Conservation (phyloP, 1,284 basidiomycete genomes). For the Meripilus lineatus region DNA sequence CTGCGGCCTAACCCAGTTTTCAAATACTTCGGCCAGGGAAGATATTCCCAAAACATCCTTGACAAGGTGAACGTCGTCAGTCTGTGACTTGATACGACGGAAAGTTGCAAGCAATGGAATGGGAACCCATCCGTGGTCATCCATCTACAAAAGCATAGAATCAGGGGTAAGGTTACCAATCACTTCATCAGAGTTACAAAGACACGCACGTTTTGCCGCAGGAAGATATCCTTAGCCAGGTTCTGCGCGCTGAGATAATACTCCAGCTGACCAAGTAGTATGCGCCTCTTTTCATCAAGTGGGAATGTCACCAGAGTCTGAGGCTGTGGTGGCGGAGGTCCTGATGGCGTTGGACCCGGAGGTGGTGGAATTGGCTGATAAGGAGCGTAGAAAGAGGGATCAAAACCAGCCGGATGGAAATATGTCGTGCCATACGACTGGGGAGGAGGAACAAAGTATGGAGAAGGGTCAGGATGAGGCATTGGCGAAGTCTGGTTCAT, state of each 20-base stretch:
- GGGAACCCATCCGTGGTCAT: conserved; percentile 82
- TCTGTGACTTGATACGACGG: conserved; percentile 75
- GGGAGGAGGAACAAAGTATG: conserved; percentile 15
- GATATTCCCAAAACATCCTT: conserved; percentile 70
- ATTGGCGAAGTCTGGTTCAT: conserved; percentile 15
- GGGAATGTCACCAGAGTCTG: conserved; percentile 52
- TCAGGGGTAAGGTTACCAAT: background rate
- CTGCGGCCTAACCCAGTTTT: conserved; percentile 61
- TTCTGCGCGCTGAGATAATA: conserved; percentile 89
- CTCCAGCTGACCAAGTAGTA: conserved; percentile 78
- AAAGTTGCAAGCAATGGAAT: conserved; percentile 81
- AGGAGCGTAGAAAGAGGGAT: conserved; percentile 12
- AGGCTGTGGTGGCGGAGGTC: conserved; percentile 50
- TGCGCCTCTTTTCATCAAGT: conserved; percentile 59
- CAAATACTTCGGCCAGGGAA: conserved; percentile 68
- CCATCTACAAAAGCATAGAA: conserved; percentile 60
- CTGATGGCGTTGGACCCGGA: conserved; percentile 26
- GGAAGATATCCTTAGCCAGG: conserved; percentile 77
- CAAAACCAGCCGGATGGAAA: conserved; percentile 14
- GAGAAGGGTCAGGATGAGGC: conserved; percentile 10
- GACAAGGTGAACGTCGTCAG: conserved; percentile 62
- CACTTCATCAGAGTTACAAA: conserved; percentile 8
- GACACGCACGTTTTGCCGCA: conserved; percentile 66
- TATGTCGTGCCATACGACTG: conserved; percentile 9
- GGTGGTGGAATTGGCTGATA: conserved; percentile 17